Evolutionary conservation across 352 stramenopile genomes (phyloP).

Genomic region (Phytopythium aichiense): DNA sequence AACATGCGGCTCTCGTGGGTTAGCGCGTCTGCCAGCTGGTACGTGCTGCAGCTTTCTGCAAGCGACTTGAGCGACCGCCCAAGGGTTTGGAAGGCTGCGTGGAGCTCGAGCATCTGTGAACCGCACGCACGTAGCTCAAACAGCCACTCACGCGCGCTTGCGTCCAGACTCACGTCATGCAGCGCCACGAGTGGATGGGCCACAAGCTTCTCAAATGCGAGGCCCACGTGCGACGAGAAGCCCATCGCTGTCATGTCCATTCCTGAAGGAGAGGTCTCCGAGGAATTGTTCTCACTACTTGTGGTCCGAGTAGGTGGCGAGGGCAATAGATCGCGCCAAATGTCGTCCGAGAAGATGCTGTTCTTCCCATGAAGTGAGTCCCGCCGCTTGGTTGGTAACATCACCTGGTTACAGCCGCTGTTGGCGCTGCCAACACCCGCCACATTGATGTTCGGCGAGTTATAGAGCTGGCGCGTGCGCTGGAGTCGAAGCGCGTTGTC

Average conservation of each 20-base stretch:
- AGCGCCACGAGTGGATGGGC: slow-evolving; percentile 45
- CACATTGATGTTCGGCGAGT: neutral
- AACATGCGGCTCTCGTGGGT: slow-evolving; percentile 41
- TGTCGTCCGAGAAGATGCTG: slow-evolving; percentile 43
- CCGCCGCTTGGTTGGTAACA: neutral
- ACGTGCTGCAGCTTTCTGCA: slow-evolving; percentile 49
- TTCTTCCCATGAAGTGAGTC: slow-evolving; percentile 2
- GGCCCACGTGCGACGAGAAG: slow-evolving; percentile 50
- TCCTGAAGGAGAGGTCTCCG: slow-evolving; percentile 6
- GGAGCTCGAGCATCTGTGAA: slow-evolving; percentile 48
- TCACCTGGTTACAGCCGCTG: neutral
- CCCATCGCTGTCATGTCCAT: slow-evolving; percentile 5
- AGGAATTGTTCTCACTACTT: neutral
- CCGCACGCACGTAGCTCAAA: slow-evolving; percentile 48
- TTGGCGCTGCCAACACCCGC: neutral
- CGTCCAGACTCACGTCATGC: slow-evolving; percentile 45
- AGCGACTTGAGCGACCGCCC: slow-evolving; percentile 46
- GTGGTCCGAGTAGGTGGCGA: slow-evolving; percentile 6
- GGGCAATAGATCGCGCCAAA: slow-evolving; percentile 50
- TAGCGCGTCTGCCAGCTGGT: slow-evolving; percentile 53
- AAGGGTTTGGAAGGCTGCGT: slow-evolving; percentile 60
- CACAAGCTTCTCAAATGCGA: slow-evolving; percentile 56
- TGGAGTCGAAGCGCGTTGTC: slow-evolving; percentile 56
- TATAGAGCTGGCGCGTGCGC: slow-evolving; percentile 51
- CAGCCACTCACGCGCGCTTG: slow-evolving; percentile 59